Conservation (phyloP, 768 basidiomycete genomes). For the Punctularia strigosozonata region DNA sequence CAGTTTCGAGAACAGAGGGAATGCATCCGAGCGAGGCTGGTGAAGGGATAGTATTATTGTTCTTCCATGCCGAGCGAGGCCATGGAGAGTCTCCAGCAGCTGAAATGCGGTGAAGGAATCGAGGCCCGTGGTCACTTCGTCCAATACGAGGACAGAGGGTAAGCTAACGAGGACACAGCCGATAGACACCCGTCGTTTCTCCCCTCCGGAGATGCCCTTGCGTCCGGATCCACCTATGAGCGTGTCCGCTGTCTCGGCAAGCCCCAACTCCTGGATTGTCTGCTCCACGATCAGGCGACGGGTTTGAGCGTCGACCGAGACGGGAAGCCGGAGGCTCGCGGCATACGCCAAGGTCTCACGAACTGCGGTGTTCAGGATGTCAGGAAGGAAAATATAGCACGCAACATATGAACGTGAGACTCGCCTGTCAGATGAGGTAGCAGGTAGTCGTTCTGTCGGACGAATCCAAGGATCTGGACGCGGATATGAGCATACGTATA, state of each 20-base stretch:
- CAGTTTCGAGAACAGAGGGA: slow-evolving; percentile 31
- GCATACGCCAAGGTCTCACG: slow-evolving; percentile 27
- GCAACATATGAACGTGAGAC: background rate
- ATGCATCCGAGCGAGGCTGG: slow-evolving; percentile 35
- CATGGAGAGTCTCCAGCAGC: slow-evolving; percentile 18
- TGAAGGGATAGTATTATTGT: slow-evolving; percentile 35
- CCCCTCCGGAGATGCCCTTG: slow-evolving; percentile 39
- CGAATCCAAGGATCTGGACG: slow-evolving; percentile 22
- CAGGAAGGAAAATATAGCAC: background rate
- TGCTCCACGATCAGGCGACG: slow-evolving; percentile 26
- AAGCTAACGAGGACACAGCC: slow-evolving; percentile 33
- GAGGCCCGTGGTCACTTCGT: slow-evolving; percentile 21
- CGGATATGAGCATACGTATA: background rate
- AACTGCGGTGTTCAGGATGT: too few relatives aligned
- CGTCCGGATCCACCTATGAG: slow-evolving; percentile 28
- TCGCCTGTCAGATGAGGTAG: slow-evolving; percentile 20
- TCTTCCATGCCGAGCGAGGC: slow-evolving; percentile 17
- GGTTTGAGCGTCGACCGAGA: slow-evolving; percentile 15
- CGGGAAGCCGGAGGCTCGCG: slow-evolving; percentile 24
- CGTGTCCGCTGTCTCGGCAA: slow-evolving; percentile 29
- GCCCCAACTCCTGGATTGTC: slow-evolving; percentile 30
- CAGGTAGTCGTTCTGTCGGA: slow-evolving; percentile 26
- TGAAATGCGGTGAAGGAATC: slow-evolving; percentile 19
- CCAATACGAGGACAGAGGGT: slow-evolving; percentile 32
- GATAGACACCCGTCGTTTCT: slow-evolving; percentile 24